Base-by-base conservation (phyloP, 495 filamentous ascomycete species). In the Lophiostoma macrostomum region DNA sequence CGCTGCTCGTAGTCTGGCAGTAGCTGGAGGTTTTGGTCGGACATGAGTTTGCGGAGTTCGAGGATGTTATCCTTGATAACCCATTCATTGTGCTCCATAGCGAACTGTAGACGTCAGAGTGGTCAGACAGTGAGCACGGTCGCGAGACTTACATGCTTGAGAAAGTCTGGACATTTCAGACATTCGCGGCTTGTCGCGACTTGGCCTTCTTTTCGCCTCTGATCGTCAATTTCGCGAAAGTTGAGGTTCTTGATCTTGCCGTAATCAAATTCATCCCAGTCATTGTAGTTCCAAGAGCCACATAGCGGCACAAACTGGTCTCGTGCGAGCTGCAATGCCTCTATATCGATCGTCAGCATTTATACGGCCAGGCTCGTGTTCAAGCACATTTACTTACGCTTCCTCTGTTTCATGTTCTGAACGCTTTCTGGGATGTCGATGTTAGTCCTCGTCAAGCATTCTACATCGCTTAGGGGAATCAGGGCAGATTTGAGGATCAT, bases 1-100 rank as follows among this genome's bases (percentile, higher is more conserved):
- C 93, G 85, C 71, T 97, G 94, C 65, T 96, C 87, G 64, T 98
- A 98, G 71, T 98, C 94, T 0, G 93, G 93, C n/a, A 98, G 80
- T 1, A 98, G 80, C 64, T 95, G 91, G 1, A 98, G 80, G 60
- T 97, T 98, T 65, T 96, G 91, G 71, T 97, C 90, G 5, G 91
- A 95, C 73, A 97, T 91, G 18, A 89, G 72, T 65, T 86, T 83
- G 37, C 89, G 86, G 52, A 98, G 74, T 50, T 89, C 80, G 2
- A 80, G 76, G 60, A 98, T 95, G 53, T 91, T 90, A 61, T 94
- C 88, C 65, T 90, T 85, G 63, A 98, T 86, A 35, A 90, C 74
- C 89, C 90, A 96, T 71, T 95, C 86, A 65, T 96, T 88, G 63
- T 96, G 87, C 65, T 87, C 82, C 89, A 95, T 94, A 42, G 88